These are phyloP conservation scores for Fomitopsis pulvina DNA, from an alignment of 768 basidiomycete genomes.

Conservation along the genomic window DNA sequence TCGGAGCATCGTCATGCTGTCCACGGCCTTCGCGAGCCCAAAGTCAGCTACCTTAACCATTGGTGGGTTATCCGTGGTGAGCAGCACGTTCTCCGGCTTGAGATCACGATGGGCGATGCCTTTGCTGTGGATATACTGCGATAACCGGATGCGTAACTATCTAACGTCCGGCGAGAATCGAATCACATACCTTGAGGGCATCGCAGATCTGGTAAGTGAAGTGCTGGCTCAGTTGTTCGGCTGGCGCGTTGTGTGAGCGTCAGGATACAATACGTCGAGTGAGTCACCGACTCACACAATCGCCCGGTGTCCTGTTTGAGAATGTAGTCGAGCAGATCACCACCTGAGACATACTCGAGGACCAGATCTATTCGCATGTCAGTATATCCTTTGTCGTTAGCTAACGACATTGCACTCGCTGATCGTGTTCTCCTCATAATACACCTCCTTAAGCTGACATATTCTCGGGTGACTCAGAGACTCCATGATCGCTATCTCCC, in stretches of 20 bases:
- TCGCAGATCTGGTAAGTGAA: constrained; percentile 82
- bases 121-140: constrained; percentile 58
- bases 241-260: constrained; percentile 21
- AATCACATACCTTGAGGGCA: constrained; percentile 54
- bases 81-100: constrained; percentile 88
- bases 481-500: constrained; percentile 78
- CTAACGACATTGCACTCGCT: constrained; percentile 35
- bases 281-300: constrained; percentile 51
- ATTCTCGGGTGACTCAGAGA: constrained; percentile 76
- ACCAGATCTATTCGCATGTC: constrained; percentile 56
- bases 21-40: constrained; percentile 89
- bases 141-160: neutral
- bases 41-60: constrained; percentile 91
- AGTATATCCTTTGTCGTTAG: constrained; percentile 23
- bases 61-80: constrained; percentile 67
- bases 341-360: constrained; percentile 80
- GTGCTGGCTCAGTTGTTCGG: constrained; percentile 52
- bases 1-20: constrained; percentile 67
- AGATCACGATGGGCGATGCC: constrained; percentile 91
- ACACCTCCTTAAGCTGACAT: constrained; percentile 72
- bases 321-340: constrained; percentile 83
- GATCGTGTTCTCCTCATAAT: constrained; percentile 54
- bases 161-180: neutral
- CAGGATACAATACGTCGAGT: neutral
- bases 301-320: constrained; percentile 29